A percentile compares a stretch with the other conserved stretches of the same genome.
Evolutionary conservation across 1,284 basidiomycete genomes (phyloP).

Genomic region (Moesziomyces parantarcticus): DNA sequence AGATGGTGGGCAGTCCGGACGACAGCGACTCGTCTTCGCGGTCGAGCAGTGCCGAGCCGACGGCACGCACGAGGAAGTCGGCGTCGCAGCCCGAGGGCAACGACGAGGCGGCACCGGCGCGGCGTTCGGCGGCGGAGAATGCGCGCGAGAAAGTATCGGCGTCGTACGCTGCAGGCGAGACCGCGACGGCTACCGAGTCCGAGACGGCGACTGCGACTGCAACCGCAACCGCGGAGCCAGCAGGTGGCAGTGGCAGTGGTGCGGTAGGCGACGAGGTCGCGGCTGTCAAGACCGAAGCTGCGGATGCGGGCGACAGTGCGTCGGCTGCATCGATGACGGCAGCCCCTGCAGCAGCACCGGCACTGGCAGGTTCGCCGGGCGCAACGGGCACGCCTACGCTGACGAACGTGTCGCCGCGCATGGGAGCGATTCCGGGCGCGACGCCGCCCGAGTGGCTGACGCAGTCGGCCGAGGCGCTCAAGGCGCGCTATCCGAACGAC

Average conservation of each 20-base stretch:
- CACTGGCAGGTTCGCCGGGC: constrained; percentile 66
- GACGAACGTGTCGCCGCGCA: constrained; percentile 33
- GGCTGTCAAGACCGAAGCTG: constrained; percentile 14
- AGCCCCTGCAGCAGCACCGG: constrained; percentile 16
- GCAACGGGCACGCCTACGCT: constrained; percentile 10
- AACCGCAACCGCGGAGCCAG: constrained; percentile 65
- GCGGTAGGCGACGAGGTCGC: neutral
- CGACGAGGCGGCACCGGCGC: constrained; percentile 73
- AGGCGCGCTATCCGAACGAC: constrained; percentile 82
- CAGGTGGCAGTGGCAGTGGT: no score
- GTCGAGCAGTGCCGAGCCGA: constrained; percentile 43
- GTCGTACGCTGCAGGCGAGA: constrained; percentile 23
- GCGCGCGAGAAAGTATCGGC: constrained; percentile 25
- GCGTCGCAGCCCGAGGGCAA: constrained; percentile 70
- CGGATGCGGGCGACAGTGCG: constrained; percentile 4
- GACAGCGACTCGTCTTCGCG: constrained; percentile 50
- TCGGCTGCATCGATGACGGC: constrained; percentile 9
- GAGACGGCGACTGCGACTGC: constrained; percentile 67
- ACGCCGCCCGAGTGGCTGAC: constrained; percentile 77
- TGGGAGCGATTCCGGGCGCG: constrained; percentile 24
- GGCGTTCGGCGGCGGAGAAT: constrained; percentile 33
- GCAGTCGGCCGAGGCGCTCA: constrained; percentile 75
- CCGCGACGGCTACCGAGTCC: constrained; percentile 20
- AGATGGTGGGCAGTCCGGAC: constrained; percentile 60
- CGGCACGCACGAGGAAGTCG: constrained; percentile 33